Base-by-base conservation (phyloP, 2,329 filamentous ascomycete genomes). In the Aspergillus intermedius region DNA sequence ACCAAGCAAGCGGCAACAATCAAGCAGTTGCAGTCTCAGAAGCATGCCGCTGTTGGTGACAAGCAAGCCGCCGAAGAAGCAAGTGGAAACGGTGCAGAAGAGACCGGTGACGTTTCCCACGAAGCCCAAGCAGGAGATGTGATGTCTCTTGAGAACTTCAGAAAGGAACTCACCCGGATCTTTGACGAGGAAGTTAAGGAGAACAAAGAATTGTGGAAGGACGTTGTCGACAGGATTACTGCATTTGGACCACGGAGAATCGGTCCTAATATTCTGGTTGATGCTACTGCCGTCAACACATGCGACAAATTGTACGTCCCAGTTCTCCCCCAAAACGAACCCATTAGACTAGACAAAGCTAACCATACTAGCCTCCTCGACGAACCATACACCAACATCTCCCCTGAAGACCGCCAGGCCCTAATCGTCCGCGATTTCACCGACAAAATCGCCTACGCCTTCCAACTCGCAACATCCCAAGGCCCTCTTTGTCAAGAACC, bases 401-500 rank as follows among this genome's bases (percentile, higher is more conserved):
- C 59, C 52, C 47, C 53, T 28, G 58, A 60, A 23, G 54, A 45
- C 49, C 57, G 56, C 37, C 55, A 64, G 39, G 61, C 60, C 28
- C 60, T 65, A 4, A 58, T 62, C 23, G 76, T 84, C 3, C 77
- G 77, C 44, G 86, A 93, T 61, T 84, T 97, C 56, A 82, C 84
- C 49, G 91, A 97, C 73, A 97, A 95, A 65, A 87, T 97, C 54
- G 77, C 82, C 7, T 91, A 98, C 66, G 91, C 88, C 43, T 98
- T 98, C 77, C 93, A 98, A 67, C 84, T 97, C 13, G 87, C 89
- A 35, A 94, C 86, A 1, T 81, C 83, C 19, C 89, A 95, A 69
- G 93, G 93, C 0, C 91, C 93, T 0, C 79, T 97, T 45, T 97
- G 93, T 69, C 81, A 88, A 60, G 93, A 98, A 66, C 91, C 93